Percentiles rank a stretch among this genome's conserved stretches.
These are phyloP conservation scores for Botrytis squamosa DNA, from an alignment of 2,329 filamentous ascomycete genomes.

Conservation along the genomic window DNA sequence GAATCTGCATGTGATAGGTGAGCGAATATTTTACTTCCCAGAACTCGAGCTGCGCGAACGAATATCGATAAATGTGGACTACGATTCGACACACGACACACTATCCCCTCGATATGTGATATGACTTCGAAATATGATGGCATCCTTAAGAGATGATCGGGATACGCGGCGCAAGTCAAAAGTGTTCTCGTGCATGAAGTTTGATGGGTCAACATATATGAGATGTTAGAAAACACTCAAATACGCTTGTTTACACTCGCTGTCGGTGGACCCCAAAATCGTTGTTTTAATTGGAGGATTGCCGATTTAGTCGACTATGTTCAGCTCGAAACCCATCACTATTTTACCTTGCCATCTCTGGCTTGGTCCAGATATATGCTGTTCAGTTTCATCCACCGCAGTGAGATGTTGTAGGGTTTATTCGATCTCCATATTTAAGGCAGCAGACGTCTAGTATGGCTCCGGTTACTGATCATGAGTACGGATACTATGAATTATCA, in stretches of 20 bases:
- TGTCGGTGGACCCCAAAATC: not conserved
- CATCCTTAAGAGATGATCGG: not conserved
- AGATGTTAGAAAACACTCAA: not conserved
- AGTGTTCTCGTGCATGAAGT: not conserved
- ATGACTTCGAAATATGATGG: too few species aligned
- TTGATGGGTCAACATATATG: not conserved
- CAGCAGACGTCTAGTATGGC: not conserved
- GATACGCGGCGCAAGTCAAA: not conserved
- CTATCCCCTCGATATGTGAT: not conserved
- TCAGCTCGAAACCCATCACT: not conserved
- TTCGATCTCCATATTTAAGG: too few species aligned
- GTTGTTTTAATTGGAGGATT: not conserved
- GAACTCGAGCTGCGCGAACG: not conserved
- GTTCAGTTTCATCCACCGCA: not conserved
- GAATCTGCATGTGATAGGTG: constrained; percentile 43
- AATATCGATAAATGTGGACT: not conserved
- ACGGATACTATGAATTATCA: not conserved
- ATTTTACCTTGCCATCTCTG: not conserved
- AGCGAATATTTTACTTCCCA: constrained; percentile 27
- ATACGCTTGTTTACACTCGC: too few species aligned
- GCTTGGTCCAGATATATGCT: not conserved
- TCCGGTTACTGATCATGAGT: not conserved
- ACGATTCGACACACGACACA: not conserved
- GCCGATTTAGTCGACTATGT: not conserved
- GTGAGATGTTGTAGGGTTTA: not conserved